A percentile compares a stretch with the other conserved stretches of the same genome.
Evolutionary conservation across 768 basidiomycete species (phyloP).

Genomic region (Lactarius hengduanensis): DNA sequence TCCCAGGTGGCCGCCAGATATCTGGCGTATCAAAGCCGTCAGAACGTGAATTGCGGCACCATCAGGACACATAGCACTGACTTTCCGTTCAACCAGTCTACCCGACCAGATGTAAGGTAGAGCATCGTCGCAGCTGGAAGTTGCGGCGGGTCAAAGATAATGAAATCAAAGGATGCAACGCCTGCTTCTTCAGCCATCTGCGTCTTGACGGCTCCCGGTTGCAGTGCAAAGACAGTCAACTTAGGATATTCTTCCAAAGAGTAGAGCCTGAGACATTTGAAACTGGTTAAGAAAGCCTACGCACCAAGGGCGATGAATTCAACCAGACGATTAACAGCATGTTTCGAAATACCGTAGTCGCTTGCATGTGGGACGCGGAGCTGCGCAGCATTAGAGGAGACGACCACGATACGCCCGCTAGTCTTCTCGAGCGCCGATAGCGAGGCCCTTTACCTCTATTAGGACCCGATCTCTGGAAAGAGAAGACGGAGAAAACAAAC

Average conservation of each 20-base stretch:
- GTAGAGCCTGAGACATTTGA: neutral
- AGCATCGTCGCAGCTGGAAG: constrained; percentile 30
- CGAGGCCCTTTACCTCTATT: neutral
- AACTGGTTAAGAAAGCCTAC: no score
- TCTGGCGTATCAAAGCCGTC: constrained; percentile 3
- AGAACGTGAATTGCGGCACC: neutral
- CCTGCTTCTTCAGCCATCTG: neutral
- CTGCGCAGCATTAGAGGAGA: no score
- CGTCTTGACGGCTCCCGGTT: constrained; percentile 17
- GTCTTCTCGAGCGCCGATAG: constrained; percentile 7
- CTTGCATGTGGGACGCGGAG: no score
- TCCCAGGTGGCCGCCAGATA: neutral
- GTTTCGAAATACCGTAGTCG: no score
- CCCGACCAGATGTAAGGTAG: constrained; percentile 23
- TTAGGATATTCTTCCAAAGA: constrained; percentile 12
- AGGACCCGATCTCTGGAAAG: neutral
- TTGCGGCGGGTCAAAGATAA: constrained; percentile 26
- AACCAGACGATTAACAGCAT: no score
- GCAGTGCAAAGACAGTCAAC: constrained; percentile 15
- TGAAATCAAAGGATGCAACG: constrained; percentile 11
- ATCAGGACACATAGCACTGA: neutral
- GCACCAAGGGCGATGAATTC: no score
- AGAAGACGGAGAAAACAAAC: constrained; percentile 3
- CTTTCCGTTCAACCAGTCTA: constrained; percentile 31
- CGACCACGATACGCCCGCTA: no score